Evolutionary conservation across 192 early-diverging fungal genomes (phyloP).

Genomic region (Rhizoclosmatium sp.): DNA sequence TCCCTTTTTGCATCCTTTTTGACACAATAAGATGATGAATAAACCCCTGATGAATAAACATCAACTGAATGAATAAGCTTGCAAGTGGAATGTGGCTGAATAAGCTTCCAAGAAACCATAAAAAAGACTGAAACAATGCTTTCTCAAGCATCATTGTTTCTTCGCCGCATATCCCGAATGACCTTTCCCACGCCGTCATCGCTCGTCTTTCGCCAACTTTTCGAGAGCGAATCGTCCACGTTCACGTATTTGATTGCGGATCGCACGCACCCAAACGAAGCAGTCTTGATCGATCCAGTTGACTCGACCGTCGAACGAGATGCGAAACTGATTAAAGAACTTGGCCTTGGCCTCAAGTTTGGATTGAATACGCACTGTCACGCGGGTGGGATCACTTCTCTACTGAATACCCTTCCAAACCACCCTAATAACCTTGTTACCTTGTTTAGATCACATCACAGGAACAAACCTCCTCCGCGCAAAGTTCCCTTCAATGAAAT

Average conservation of each 20-base stretch:
- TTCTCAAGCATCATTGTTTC: too few species aligned
- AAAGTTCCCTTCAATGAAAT: constrained; percentile 28
- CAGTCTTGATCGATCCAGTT: constrained; percentile 39
- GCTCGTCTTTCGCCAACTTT: constrained; percentile 15
- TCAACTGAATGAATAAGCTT: too few species aligned
- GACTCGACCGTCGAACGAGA: constrained; percentile 29
- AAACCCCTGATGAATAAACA: too few species aligned
- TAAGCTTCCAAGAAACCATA: too few species aligned
- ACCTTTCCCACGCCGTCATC: not conserved
- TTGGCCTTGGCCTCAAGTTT: constrained; percentile 31
- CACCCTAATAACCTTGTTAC: not conserved
- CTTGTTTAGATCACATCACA: constrained; percentile 26
- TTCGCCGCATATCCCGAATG: too few species aligned
- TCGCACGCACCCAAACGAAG: constrained; percentile 13
- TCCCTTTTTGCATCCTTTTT: too few species aligned
- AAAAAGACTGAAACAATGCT: too few species aligned
- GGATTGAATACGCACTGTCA: constrained; percentile 44
- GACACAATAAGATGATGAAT: too few species aligned
- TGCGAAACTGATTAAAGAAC: constrained; percentile 10
- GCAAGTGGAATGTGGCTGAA: too few species aligned
- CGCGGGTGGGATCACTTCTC: constrained; percentile 14
- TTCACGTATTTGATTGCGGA: constrained; percentile 38
- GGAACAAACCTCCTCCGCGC: constrained; percentile 18
- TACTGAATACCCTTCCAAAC: not conserved
- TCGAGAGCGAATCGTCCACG: constrained; percentile 9